Percentiles rank a stretch among this genome's conserved stretches.
phyloP scores from a whole-genome alignment of 805 yeast genomes.

The Ogataea pini region DNA sequence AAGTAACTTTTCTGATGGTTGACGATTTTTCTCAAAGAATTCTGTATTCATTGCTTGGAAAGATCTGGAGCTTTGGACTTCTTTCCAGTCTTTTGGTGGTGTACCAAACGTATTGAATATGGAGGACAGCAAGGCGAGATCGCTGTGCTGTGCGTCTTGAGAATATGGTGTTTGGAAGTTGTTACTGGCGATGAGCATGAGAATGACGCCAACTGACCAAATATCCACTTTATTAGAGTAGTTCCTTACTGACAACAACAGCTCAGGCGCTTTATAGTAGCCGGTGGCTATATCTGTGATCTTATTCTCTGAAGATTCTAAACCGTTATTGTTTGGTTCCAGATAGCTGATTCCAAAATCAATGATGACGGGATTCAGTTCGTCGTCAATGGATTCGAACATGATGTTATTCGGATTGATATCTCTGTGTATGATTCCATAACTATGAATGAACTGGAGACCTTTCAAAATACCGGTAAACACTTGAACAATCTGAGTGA shows the following conservation, averaged over 20 bases:
- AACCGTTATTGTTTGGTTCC: conserved; percentile 63
- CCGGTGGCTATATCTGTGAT: conserved; percentile 67
- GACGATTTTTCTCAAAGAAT: conserved; percentile 27
- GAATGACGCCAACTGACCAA: conserved; percentile 70
- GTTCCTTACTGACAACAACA: conserved; percentile 56
- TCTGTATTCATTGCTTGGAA: conserved; percentile 36
- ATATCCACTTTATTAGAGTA: conserved; percentile 63
- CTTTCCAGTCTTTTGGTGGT: conserved; percentile 52
- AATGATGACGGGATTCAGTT: conserved; percentile 36
- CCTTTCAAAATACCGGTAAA: conserved; percentile 45
- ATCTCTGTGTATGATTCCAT: conserved; percentile 70
- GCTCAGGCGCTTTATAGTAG: conserved; percentile 72
- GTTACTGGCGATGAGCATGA: conserved; percentile 51
- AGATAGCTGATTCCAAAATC: conserved; percentile 44
- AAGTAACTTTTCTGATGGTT: conserved; percentile 30
- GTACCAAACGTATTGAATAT: conserved; percentile 64
- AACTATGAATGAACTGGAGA: conserved; percentile 62
- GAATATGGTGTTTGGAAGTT: conserved; percentile 41
- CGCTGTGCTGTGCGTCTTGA: conserved; percentile 47
- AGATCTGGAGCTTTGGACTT: conserved; percentile 39
- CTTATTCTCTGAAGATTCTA: conserved; percentile 46
- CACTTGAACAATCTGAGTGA: conserved; percentile 28
- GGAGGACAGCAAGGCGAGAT: conserved; percentile 56
- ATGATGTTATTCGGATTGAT: conserved; percentile 71
- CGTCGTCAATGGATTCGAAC: conserved; percentile 28